Evolutionary conservation across 106 monocot species (phyloP), one percentile per base, ranked within the genome.

Genomic region (Apostasia ramifera): DNA sequence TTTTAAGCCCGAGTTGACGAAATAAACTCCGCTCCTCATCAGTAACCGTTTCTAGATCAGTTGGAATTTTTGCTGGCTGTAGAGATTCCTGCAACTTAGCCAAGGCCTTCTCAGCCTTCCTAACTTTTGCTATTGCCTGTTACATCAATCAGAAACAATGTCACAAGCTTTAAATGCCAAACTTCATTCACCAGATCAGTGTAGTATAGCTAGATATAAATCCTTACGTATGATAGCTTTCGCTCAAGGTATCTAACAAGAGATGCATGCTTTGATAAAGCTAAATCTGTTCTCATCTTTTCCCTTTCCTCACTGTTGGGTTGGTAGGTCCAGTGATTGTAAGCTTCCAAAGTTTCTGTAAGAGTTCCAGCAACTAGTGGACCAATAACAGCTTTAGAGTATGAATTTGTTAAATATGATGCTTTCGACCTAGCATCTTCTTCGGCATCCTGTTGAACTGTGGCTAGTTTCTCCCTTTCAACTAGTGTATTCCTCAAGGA

Each of bases 11-110:
- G 15, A 95, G 86, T 50, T 84, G 77, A 37, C 95, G 88, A 77
- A 78, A 88, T 66, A 91, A 84, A 63, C 73, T 77, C 10, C 95
- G 81, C 64, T 95, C 95, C 69, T 95, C 95, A 68, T 95, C 91
- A 7, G 91, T 95, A 73, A 95, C 75, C 48, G 88, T 95, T 84
- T 95, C 95, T 49, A 95, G 70, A 84, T 95, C 95, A 63, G 76
- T 84, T 62, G 95, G 95, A 57, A 95, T 85, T 13, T 88, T 80
- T 63, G 91, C 79, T 40, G 95, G 95, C 11, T 74, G 67, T 26
- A 95, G 80, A 73, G 61, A 81, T 66, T 86, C 82, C 66, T 95
- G 95, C 53, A 95, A 86, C 73, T 91, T 89, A 1, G 84, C 81
- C 70, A 95, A 81, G 57, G 95, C 95, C 74, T 73, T 83, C 73